These are phyloP conservation scores for Parastagonospora avenae DNA, from an alignment of 2,329 filamentous ascomycete genomes.

Conservation along the genomic window DNA sequence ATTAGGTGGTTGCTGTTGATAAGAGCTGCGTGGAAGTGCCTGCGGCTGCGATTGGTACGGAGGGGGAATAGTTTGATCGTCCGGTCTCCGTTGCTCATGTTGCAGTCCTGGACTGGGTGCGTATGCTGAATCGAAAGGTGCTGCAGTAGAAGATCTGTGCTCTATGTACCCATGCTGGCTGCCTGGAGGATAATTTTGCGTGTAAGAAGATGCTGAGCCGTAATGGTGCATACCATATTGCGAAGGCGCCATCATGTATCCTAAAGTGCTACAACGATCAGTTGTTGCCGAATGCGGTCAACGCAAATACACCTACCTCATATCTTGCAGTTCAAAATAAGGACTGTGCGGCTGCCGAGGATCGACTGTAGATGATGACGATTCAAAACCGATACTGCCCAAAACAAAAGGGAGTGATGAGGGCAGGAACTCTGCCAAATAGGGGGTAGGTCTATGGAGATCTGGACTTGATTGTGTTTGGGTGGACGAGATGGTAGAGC, in stretches of 20 bases:
- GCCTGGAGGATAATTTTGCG: slow-evolving; percentile 38
- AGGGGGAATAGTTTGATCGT: slow-evolving; percentile 34
- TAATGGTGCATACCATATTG: slow-evolving; percentile 47
- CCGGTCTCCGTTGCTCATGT: slow-evolving; percentile 34
- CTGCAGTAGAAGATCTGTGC: slow-evolving; percentile 30
- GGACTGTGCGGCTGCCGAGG: slow-evolving; percentile 28
- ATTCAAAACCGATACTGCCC: slow-evolving; percentile 25
- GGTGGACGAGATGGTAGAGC: slow-evolving; percentile 12
- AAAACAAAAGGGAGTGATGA: slow-evolving; percentile 31
- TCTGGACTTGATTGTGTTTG: slow-evolving; percentile 4
- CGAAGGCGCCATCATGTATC: slow-evolving; percentile 48
- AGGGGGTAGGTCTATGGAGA: not conserved
- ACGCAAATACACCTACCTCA: slow-evolving; percentile 38
- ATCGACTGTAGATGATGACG: slow-evolving; percentile 21
- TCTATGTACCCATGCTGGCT: slow-evolving; percentile 38
- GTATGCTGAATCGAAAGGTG: slow-evolving; percentile 36
- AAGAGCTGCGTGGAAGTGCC: slow-evolving; percentile 38
- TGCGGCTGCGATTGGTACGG: slow-evolving; percentile 37
- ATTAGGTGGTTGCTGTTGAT: slow-evolving; percentile 40
- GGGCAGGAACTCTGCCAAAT: slow-evolving; percentile 14
- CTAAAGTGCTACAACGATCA: slow-evolving; percentile 42
- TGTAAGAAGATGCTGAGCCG: slow-evolving; percentile 37
- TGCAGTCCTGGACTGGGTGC: slow-evolving; percentile 31
- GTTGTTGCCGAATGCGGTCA: slow-evolving; percentile 1
- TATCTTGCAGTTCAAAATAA: slow-evolving; percentile 40